Base-by-base conservation (phyloP, 2,329 filamentous ascomycete species). In the Elsinoe batatas region DNA sequence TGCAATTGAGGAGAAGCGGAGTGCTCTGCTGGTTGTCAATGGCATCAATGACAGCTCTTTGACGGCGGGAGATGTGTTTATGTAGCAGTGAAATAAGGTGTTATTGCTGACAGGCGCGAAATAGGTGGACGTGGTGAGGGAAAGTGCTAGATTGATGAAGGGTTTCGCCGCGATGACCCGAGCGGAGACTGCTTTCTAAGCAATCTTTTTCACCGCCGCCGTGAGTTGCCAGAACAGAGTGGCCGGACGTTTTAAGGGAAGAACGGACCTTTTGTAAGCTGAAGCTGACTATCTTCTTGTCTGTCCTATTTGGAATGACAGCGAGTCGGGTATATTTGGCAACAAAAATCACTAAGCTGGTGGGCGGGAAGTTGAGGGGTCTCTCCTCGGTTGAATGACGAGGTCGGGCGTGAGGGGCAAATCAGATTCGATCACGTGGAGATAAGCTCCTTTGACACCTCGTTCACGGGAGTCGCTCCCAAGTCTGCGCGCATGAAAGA, bases 1-100 rank as follows among this genome's bases (percentile, higher is more conserved):
- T 50, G 58, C 59, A 50, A 56, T 59, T 56, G 56, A 20, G 18
- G 54, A 26, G 36, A 51, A 51, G 47, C 47, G 47, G 33, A 51
- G 33, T 51, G 47, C 33, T 51, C 47, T 51, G 33, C 32, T 51
- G n/a, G 32, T 26, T 35, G 47, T 51, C 47, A 51, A 51, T 50
- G 46, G 36, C 47, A 51, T 51, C 47, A 51, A 51, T 38, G 32
- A 36, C 49, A 46, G 35, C 53, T 17, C 18, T 56, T 22, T 40
- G 32, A 50, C 49, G 32, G 53, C 59, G 37, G 46, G 51, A 35
- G 56, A 55, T 35, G 56, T 54, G 18, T 53, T 46, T 44, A 33
- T 44, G 40, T 44, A 44, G 40, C 26, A 35, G 18, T 17, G 15
- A 30, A 53, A 44, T n/a, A 5, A 5, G 26, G 26, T 36, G 53